Base-by-base conservation (phyloP, 1,284 basidiomycete genomes). In the Lignosus rhinocerotis region DNA sequence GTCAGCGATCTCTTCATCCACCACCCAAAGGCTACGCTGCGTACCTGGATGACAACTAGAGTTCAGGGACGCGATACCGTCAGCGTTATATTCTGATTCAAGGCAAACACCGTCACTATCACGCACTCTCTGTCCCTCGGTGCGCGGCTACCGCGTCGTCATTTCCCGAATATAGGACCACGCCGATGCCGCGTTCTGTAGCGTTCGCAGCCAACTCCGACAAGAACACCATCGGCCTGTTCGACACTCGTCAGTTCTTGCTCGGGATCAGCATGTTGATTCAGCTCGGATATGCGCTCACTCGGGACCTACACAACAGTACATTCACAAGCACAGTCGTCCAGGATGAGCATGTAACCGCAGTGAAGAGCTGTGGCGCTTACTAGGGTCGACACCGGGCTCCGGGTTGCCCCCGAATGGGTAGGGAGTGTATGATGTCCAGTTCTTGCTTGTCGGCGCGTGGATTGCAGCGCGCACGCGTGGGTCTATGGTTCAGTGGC, bases 91-190 rank as follows among this genome's bases (percentile, higher is more conserved):
- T 38, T 21, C n/a, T n/a, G n/a, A n/a, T n/a, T n/a, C n/a, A n/a
- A n/a, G 43, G 41, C 46, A 48, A 52, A 51, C 39, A 25, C 46
- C 33, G 51, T 39, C 8, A 50, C 31, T 11, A 14, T 51, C 36
- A 67, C 48, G 16, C 16, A 86, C 87, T 71, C 78, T 90, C 82
- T 25, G 86, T 84, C 14, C 85, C 81, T n/a, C 78, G 73, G 66
- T 90, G 88, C 2, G 85, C 71, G 49, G 88, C 76, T 19, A 90
- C 78, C 2, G 83, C 75, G 66, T 90, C 88, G 61, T 88, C 83
- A 62, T 89, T 88, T 11, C 84, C 88, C 7, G 86, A 85, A 66
- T 78, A 89, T 12, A 90, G 70, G 6, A 90, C 72, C 16, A 90
- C 71, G 0, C 75, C 72, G 21, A 90, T 72, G 43, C 75, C 70